Conservation (phyloP, 192 early-diverging fungal species). For the Lobulomyces angularis region DNA sequence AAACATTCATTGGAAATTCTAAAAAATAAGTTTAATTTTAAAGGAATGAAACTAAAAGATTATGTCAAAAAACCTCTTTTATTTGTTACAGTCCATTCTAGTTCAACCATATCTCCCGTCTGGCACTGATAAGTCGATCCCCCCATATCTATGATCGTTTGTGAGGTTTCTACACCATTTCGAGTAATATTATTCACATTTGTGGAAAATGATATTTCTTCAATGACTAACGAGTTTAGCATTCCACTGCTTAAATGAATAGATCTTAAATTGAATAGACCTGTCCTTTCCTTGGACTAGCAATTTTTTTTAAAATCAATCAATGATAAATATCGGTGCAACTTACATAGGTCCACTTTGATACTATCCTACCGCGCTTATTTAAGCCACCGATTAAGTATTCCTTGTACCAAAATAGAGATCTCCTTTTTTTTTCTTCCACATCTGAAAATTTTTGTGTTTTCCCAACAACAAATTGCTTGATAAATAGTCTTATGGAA, state of each 20-base stretch:
- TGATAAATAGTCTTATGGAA: too few species aligned
- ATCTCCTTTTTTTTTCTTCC: conserved; percentile 40
- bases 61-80: not conserved
- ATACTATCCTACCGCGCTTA: conserved; percentile 20
- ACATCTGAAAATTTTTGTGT: conserved; percentile 29
- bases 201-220: conserved; percentile 49
- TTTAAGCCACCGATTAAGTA: conserved; percentile 35
- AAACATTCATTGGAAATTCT: conserved; percentile 2
- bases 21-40: not conserved
- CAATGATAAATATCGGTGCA: conserved; percentile 2
- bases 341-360: conserved; percentile 28
- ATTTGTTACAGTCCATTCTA: conserved; percentile 3
- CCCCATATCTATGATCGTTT: not conserved
- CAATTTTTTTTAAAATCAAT: not conserved
- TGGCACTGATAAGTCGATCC: not conserved
- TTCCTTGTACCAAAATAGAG: conserved; percentile 67
- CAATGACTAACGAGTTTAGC: conserved; percentile 43
- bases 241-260: conserved; percentile 38
- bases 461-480: conserved; percentile 65
- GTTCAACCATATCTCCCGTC: not conserved
- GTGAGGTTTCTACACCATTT: not conserved
- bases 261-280: conserved; percentile 39
- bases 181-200: not conserved
- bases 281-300: conserved; percentile 31
- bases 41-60: not conserved